Base-by-base conservation (phyloP, 129 eudicot genomes). In the Kitagawia praeruptora region DNA sequence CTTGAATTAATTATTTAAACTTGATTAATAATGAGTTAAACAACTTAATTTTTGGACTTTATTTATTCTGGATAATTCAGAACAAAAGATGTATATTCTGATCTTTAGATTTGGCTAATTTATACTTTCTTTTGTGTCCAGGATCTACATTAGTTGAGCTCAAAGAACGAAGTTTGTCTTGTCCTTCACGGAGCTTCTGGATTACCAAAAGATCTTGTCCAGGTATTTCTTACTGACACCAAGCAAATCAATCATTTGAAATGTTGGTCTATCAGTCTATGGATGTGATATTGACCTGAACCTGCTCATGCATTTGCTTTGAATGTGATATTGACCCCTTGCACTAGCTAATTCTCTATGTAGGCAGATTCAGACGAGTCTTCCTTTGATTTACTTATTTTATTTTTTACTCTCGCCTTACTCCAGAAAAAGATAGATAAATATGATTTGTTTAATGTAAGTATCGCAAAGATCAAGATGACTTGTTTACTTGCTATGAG, bases 121-220 rank as follows among this genome's bases (percentile, higher is more conserved):
- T 27, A 47, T 64, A 9, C 41, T 58, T 69, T 64, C 75, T 31
- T 25, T 72, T 77, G 81, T 80, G 61, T 75, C 69, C 89, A 96
- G 99, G 90, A 83, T 74, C 88, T 96, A 37, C 88, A 90, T 66
- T 85, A 81, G 12, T 83, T 96, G 82, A 78, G 87, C 78, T 90
- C 92, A 73, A 83, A 82, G 80, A 90, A 84, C 81, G 98, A 93
- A 67, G 95, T 96, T 67, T 82, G 80, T 78, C 90, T 96, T 19
- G 99, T 96, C 74, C 99, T 96, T 82, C 99, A 96, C 74, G 99
- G 99, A 39, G 99, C 99, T 75, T 96, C 99, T 23, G 99, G 99
- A 82, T 83, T 96, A 82, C 86, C 90, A 18, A 83, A 84, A 85
- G 89, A 96, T 82, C 91, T 96, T 34, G 78, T 96, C 80, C 86